phyloP scores from a whole-genome alignment of 805 yeast genomes.

The Wickerhamomyces sydowiorum region DNA sequence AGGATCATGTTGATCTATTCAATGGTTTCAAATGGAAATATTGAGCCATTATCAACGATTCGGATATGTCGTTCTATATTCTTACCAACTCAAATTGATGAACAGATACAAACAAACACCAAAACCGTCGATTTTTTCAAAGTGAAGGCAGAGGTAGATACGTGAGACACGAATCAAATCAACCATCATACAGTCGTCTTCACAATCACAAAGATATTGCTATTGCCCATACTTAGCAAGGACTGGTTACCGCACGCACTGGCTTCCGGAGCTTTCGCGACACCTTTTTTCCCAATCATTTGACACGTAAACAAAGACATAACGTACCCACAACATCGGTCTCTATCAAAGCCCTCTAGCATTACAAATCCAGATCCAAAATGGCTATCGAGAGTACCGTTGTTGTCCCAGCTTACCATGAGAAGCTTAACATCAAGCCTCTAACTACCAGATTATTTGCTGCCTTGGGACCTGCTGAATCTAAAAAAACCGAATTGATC shows the following conservation, averaged over 20 bases:
- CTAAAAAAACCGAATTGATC: conserved; percentile 39
- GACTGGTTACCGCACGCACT: background rate
- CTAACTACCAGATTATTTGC: conserved; percentile 42
- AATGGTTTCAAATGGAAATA: too few species aligned
- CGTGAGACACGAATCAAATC: too few species aligned
- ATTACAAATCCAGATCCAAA: background rate
- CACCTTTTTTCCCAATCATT: background rate
- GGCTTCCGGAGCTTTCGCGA: background rate
- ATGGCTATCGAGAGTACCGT: conserved; percentile 35
- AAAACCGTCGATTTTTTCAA: too few species aligned
- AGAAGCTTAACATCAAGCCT: conserved; percentile 42
- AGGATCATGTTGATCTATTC: too few species aligned
- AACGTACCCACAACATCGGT: background rate
- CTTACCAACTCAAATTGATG: too few species aligned
- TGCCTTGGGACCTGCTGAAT: conserved; percentile 37
- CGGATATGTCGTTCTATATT: too few species aligned
- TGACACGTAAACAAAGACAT: background rate
- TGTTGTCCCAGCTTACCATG: conserved; percentile 47
- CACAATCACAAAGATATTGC: too few species aligned
- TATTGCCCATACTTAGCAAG: background rate
- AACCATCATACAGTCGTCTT: too few species aligned
- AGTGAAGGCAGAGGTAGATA: too few species aligned
- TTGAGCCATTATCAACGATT: too few species aligned
- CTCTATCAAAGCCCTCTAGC: background rate
- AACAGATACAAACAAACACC: too few species aligned